Evolutionary conservation across 345 rosid genomes (phyloP), one percentile per base, ranked within the genome.

Genomic region (Hibiscus syriacus): DNA sequence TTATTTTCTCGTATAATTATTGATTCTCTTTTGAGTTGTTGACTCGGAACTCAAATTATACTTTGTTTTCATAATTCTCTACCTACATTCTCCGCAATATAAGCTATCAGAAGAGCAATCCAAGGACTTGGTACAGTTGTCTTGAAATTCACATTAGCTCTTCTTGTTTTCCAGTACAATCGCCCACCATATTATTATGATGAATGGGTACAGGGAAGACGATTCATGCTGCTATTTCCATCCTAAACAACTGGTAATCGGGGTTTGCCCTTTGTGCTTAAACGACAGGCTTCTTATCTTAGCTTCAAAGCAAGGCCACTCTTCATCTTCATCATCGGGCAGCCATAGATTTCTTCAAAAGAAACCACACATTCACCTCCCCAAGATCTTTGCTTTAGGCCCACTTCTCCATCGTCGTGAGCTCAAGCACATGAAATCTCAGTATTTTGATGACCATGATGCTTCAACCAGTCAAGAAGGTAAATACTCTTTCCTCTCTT

Each of bases 221-320:
- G 75, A 78, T 62, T 72, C 84, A 20, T 76, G 65, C 48, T 94
- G 98, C 74, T 88, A 80, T 74, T 89, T 87, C 80, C 99, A 94
- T 74, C 97, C 95, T 30, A 84, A 78, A 55, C 85, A 81, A 73
- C 74, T 65, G 9, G 56, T 81, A 20, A 73, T 89, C 26, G 99
- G 99, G 23, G 87, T 94, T 25, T 94, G 99, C 64, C 80, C 92
- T 25, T 73, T 83, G 8, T 94, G 99, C 80, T 63, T 94, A 66
- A 85, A 85, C 46, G 97, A 94, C 76, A 89, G 92, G 85, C 99
- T 94, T 59, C 74, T 91, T 9, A 45, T 91, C 66, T 79, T 94
- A 73, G 92, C 92, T 62, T 78, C 95, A 66, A 86, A 84, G 74
- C 94, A 86, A 74, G 77, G 80, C 60, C 55, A 57, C 66, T 65